These are phyloP conservation scores for Aspergillus baeticus DNA, from an alignment of 495 filamentous ascomycete genomes.

Conservation along the genomic window DNA sequence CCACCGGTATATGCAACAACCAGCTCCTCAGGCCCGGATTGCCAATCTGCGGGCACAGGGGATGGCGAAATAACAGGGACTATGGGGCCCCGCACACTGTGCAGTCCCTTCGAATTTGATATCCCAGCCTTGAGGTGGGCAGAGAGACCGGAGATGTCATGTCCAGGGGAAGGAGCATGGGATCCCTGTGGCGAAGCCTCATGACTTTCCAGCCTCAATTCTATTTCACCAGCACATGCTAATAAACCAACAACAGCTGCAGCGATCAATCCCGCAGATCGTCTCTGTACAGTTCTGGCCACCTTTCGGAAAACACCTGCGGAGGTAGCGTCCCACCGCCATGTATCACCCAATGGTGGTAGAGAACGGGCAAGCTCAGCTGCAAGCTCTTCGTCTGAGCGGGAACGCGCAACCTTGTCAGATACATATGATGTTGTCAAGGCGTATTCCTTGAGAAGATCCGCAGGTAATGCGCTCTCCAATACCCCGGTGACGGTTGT, in stretches of 20 bases:
- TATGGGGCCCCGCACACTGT: slow-evolving; percentile 34
- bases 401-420: slow-evolving; percentile 53
- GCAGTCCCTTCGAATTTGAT: slow-evolving; percentile 1
- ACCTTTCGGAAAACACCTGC: slow-evolving; percentile 59
- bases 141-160: slow-evolving; percentile 19
- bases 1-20: slow-evolving; percentile 78
- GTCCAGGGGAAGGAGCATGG: slow-evolving; percentile 27
- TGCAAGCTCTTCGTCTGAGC: slow-evolving; percentile 46
- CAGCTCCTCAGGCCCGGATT: slow-evolving; percentile 57
- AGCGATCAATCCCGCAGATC: slow-evolving; percentile 70
- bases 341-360: slow-evolving; percentile 46
- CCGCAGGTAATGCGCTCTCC: slow-evolving; percentile 50
- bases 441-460: slow-evolving; percentile 58
- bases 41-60: slow-evolving; percentile 40
- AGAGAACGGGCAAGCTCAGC: slow-evolving; percentile 53
- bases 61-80: slow-evolving; percentile 43
- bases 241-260: slow-evolving; percentile 69
- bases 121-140: slow-evolving; percentile 4
- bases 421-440: slow-evolving; percentile 71
- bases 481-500: slow-evolving; percentile 36
- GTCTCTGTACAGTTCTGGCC: slow-evolving; percentile 60
- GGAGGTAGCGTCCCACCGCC: slow-evolving; percentile 58
- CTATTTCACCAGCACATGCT: slow-evolving; percentile 63
- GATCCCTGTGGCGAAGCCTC: slow-evolving; percentile 34
- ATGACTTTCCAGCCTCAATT: slow-evolving; percentile 46